Percentiles rank a stretch among this genome's conserved stretches.
Evolutionary conservation across 352 stramenopile species (phyloP).

Genomic region (Phytophthora agathidicida): DNA sequence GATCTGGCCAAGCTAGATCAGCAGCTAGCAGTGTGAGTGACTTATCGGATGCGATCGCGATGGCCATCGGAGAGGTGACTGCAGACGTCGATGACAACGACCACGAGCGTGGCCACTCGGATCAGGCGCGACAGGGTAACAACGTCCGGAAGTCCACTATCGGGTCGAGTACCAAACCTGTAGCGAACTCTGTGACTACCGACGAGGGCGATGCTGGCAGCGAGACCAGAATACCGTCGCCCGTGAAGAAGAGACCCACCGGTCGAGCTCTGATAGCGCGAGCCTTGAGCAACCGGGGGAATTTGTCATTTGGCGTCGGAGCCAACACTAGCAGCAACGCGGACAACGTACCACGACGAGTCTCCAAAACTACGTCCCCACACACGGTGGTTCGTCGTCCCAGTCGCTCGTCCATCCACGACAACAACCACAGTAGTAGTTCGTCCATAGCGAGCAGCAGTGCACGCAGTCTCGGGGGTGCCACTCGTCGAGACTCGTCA

Average conservation of each 20-base stretch:
- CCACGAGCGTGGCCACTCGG: constrained; percentile 8
- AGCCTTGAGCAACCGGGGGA: constrained; percentile 43
- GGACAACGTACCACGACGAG: constrained; percentile 34
- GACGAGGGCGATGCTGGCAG: constrained; percentile 34
- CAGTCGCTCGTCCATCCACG: constrained; percentile 36
- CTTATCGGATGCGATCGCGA: constrained; percentile 42
- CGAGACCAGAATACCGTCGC: constrained; percentile 53
- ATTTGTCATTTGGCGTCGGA: constrained; percentile 20
- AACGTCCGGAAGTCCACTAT: constrained; percentile 14
- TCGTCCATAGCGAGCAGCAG: constrained; percentile 31
- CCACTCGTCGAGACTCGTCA: constrained; percentile 16
- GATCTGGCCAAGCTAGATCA: constrained; percentile 6
- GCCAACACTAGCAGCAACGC: constrained; percentile 26
- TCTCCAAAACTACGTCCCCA: constrained; percentile 43
- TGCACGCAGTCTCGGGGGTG: constrained; percentile 22
- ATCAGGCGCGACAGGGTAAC: constrained; percentile 1
- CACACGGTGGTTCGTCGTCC: constrained; percentile 3
- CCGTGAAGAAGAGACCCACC: constrained; percentile 63
- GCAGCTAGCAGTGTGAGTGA: constrained; percentile 29
- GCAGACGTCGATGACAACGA: constrained; percentile 3
- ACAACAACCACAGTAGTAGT: constrained; percentile 27
- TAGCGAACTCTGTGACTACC: neutral
- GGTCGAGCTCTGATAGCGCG: constrained; percentile 35
- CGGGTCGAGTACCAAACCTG: constrained; percentile 8
- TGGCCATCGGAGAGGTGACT: constrained; percentile 43